Conservation (phyloP, 768 basidiomycete genomes). For the Suillus fuscotomentosus region DNA sequence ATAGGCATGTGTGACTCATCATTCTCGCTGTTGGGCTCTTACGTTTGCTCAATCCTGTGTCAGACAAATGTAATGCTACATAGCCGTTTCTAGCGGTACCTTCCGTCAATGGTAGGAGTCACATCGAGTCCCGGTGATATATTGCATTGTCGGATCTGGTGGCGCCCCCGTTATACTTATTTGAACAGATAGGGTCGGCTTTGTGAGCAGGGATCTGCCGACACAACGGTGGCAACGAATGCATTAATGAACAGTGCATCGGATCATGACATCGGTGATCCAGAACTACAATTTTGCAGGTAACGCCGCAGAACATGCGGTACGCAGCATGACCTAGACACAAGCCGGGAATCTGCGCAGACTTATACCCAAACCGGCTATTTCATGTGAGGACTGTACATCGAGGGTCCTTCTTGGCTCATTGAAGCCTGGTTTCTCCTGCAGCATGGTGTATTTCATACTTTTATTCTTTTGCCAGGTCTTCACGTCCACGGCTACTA, state of each 20-base stretch:
- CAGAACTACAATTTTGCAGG: not conserved
- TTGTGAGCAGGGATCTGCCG: constrained; percentile 17
- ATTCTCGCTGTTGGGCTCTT: not conserved
- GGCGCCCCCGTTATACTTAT: constrained; percentile 25
- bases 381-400: not conserved
- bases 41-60: not conserved
- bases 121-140: constrained; percentile 18
- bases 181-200: constrained; percentile 35
- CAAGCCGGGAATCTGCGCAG: not conserved
- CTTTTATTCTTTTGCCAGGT: not conserved
- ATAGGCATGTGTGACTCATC: constrained; percentile 37
- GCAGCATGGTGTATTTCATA: not conserved
- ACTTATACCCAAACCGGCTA: not conserved
- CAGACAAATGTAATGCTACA: not conserved
- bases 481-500: not conserved
- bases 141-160: constrained; percentile 34
- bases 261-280: not conserved
- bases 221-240: constrained; percentile 6
- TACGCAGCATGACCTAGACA: not conserved
- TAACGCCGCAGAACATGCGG: not conserved
- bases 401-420: not conserved
- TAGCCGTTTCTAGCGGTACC: constrained; percentile 36
- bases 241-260: not conserved
- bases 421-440: not conserved
- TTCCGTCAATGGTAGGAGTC: constrained; percentile 24